phyloP scores from a whole-genome alignment of 169 alveolate species.

The Sarcocystis neurona region DNA sequence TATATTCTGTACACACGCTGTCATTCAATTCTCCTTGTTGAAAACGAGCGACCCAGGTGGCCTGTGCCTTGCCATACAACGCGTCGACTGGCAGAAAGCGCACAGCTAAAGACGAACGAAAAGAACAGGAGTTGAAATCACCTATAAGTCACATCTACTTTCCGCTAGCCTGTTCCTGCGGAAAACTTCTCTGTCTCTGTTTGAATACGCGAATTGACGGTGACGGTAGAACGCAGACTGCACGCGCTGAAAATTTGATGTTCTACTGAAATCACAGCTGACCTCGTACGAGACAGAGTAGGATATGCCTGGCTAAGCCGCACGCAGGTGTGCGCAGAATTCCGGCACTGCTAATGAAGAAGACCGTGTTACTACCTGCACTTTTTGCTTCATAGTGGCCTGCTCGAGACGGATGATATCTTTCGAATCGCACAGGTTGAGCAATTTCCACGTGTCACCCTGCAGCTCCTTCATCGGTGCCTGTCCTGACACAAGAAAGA shows the following conservation, averaged over 20 bases:
- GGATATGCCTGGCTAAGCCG: not conserved
- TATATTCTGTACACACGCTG: no score
- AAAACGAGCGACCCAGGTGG: no score
- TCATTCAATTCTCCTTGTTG: no score
- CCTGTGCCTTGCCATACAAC: no score
- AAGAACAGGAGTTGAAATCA: no score
- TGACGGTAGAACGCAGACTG: not conserved
- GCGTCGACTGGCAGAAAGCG: no score
- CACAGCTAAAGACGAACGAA: no score
- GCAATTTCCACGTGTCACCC: constrained; percentile 63
- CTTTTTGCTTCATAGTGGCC: constrained; percentile 54
- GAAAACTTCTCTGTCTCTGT: not conserved
- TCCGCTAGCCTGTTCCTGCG: no score
- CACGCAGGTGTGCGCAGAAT: not conserved
- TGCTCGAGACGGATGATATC: constrained; percentile 2
- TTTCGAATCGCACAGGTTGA: constrained; percentile 22
- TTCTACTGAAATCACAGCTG: not conserved
- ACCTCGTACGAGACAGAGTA: no score
- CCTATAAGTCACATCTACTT: no score
- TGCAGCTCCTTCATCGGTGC: no score
- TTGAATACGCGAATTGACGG: not conserved
- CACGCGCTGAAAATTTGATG: not conserved
- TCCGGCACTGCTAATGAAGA: not conserved
- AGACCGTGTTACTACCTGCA: constrained; percentile 11
- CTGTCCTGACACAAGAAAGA: no score